phyloP scores from a whole-genome alignment of 2,329 filamentous ascomycete species.

The Pseudocercospora musae region DNA sequence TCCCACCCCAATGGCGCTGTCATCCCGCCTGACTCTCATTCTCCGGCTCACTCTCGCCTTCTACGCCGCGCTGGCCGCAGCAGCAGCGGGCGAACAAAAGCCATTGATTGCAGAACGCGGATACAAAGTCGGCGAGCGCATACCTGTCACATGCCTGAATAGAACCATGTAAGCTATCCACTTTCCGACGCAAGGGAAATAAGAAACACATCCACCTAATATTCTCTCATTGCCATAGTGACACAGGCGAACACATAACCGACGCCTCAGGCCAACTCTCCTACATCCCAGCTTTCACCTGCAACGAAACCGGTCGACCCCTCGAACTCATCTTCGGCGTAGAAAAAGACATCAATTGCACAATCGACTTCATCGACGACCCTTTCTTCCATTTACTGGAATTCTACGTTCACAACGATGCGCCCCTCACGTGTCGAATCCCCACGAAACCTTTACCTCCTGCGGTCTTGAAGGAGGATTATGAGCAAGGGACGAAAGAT shows the following conservation, averaged over 20 bases:
- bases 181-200: constrained; percentile 5
- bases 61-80: constrained; percentile 37
- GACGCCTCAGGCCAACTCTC: constrained; percentile 76
- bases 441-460: constrained; percentile 66
- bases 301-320: constrained; percentile 80
- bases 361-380: constrained; percentile 71
- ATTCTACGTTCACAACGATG: constrained; percentile 97
- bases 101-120: constrained; percentile 38
- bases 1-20: constrained; percentile 17
- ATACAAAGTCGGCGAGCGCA: constrained; percentile 48
- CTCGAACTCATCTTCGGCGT: constrained; percentile 84
- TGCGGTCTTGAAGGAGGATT: constrained; percentile 35
- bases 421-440: constrained; percentile 85
- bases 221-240: constrained; percentile 41
- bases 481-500: constrained; percentile 34
- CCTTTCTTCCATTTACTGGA: constrained; percentile 85
- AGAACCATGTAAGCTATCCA: constrained; percentile 45
- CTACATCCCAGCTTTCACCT: constrained; percentile 87
- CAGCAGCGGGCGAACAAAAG: constrained; percentile 41
- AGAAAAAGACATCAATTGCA: constrained; percentile 78
- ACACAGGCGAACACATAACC: constrained; percentile 86
- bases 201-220: not conserved
- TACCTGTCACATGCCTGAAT: constrained; percentile 53
- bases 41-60: constrained; percentile 32
- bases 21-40: constrained; percentile 27